These are phyloP conservation scores for Alternaria longipes DNA, from an alignment of 2,329 filamentous ascomycete species.

Conservation along the genomic window DNA sequence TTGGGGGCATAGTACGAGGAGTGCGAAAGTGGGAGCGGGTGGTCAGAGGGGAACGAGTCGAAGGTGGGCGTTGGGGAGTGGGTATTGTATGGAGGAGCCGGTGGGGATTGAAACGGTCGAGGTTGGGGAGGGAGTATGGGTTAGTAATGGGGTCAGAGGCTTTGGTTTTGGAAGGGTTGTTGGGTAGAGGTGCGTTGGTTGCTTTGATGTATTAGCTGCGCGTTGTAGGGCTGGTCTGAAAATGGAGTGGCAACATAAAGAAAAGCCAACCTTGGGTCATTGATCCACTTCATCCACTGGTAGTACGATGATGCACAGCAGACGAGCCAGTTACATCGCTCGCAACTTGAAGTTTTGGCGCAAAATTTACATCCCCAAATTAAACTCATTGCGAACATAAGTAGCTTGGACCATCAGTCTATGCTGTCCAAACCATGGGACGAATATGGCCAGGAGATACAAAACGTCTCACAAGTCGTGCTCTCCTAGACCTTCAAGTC, in stretches of 20 bases:
- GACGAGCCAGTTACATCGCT: not conserved
- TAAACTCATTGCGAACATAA: not conserved
- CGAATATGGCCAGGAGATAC: not conserved
- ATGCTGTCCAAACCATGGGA: not conserved
- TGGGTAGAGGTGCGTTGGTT: slow-evolving; percentile 9
- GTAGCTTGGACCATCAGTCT: not conserved
- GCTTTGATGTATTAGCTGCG: not conserved
- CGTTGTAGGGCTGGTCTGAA: no score
- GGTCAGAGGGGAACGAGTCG: slow-evolving; percentile 85
- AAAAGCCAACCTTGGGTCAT: not conserved
- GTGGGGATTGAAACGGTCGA: slow-evolving; percentile 68
- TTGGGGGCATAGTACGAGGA: slow-evolving; percentile 51
- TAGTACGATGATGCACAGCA: not conserved
- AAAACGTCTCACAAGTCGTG: not conserved
- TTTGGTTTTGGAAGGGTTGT: slow-evolving; percentile 62
- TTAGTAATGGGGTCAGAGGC: slow-evolving; percentile 87
- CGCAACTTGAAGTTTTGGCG: not conserved
- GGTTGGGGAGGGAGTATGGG: slow-evolving; percentile 81
- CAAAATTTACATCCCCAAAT: not conserved
- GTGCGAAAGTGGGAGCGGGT: slow-evolving; percentile 68
- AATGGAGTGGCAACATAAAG: no score
- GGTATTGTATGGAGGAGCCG: slow-evolving; percentile 71
- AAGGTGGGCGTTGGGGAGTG: slow-evolving; percentile 78
- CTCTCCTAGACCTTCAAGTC: not conserved
- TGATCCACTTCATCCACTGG: not conserved